These are phyloP conservation scores for Gossypium trilobum DNA, from an alignment of 441 rosid species.

Conservation along the genomic window DNA sequence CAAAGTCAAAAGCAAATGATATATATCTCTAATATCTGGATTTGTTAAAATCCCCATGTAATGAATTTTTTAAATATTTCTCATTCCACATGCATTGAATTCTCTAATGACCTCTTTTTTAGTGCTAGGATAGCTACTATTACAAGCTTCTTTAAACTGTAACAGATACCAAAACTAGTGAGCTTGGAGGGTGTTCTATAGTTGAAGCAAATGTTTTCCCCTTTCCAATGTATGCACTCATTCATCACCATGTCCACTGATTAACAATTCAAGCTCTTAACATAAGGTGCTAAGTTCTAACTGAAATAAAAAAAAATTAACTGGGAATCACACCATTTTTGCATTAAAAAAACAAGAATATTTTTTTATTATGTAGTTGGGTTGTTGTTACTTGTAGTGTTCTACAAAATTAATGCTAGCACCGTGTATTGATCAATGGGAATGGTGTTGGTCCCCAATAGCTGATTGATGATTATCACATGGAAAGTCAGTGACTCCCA, in stretches of 20 bases:
- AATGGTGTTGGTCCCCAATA: not conserved
- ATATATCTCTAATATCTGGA: not conserved
- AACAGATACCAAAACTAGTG: not conserved
- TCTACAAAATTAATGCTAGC: not conserved
- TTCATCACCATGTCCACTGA: no score
- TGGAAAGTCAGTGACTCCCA: not conserved
- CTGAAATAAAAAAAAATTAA: not conserved
- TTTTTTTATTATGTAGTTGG: not conserved
- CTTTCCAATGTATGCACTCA: not conserved
- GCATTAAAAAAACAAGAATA: not conserved
- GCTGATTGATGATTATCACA: not conserved
- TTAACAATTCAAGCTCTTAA: not conserved
- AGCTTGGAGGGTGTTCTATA: not conserved
- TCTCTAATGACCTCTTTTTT: not conserved
- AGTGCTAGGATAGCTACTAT: not conserved
- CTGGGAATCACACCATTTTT: not conserved
- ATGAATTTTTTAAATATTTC: not conserved
- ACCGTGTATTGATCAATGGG: not conserved
- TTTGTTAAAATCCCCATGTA: not conserved
- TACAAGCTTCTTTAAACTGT: not conserved
- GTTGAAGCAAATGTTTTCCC: not conserved
- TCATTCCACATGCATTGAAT: not conserved
- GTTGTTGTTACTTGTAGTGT: not conserved
- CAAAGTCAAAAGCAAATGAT: constrained; percentile 8
- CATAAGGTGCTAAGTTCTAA: not conserved